Conservation (phyloP, 108 stramenopile species). For the Skeletonema menzelii region DNA sequence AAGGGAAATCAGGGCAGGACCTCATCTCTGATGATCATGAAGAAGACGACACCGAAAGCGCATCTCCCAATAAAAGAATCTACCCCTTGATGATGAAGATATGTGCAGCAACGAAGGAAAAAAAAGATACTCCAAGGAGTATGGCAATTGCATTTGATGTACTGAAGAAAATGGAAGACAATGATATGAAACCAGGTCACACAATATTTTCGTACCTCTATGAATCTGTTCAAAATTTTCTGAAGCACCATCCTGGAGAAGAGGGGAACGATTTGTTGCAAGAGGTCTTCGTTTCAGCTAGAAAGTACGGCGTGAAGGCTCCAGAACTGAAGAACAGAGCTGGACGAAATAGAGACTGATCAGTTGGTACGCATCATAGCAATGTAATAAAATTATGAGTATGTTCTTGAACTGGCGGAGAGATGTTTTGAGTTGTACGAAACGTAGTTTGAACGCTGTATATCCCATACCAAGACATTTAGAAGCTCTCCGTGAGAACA, state of each 20-base stretch:
- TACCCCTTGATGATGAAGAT: constrained; percentile 28
- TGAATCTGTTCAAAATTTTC: constrained; percentile 25
- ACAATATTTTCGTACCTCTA: constrained; percentile 26
- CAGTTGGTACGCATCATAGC: too few species aligned
- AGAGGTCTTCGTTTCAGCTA: constrained; percentile 21
- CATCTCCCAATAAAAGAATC: background rate
- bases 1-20: constrained; percentile 17
- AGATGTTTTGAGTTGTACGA: constrained; percentile 3
- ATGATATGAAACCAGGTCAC: constrained; percentile 15
- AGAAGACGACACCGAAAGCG: background rate
- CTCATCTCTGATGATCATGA: background rate
- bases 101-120: constrained; percentile 18
- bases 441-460: background rate
- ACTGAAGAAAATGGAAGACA: constrained; percentile 32
- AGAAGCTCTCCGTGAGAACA: constrained; percentile 8
- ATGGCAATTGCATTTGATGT: constrained; percentile 38
- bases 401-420: background rate
- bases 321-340: constrained; percentile 11
- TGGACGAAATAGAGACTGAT: background rate
- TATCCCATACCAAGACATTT: constrained; percentile 21
- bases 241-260: constrained; percentile 27
- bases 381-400: background rate
- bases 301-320: constrained; percentile 14
- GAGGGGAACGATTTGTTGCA: constrained; percentile 17
- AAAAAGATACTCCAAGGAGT: constrained; percentile 11